Conservation (phyloP, 768 basidiomycete species). For the Lepiota subincarnata region DNA sequence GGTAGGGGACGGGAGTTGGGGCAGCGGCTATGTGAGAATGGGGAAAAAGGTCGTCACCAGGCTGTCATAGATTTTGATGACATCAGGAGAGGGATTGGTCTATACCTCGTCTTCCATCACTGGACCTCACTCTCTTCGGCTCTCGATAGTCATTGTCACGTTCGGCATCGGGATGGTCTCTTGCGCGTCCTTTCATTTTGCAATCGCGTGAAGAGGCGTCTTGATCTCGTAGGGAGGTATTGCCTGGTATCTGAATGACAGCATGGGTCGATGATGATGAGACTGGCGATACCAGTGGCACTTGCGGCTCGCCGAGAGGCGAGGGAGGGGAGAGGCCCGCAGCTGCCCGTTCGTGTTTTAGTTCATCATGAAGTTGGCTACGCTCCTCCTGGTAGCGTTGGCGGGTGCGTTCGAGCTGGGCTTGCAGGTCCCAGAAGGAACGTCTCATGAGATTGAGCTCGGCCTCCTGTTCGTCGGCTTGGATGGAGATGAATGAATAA, state of each 20-base stretch:
- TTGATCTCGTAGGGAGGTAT: background rate
- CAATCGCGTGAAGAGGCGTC: constrained; percentile 16
- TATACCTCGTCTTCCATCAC: background rate
- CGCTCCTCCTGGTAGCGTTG: constrained; percentile 8
- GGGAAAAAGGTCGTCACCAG: background rate
- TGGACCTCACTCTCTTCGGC: constrained; percentile 2
- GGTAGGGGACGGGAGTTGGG: background rate
- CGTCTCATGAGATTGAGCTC: constrained; percentile 1
- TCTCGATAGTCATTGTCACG: constrained; percentile 52
- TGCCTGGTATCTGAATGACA: background rate
- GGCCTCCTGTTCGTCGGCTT: constrained; percentile 1
- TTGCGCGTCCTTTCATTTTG: constrained; percentile 24
- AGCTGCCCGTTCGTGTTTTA: constrained; percentile 1
- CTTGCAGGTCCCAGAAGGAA: constrained; percentile 2
- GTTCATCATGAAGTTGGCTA: background rate
- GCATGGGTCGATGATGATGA: background rate
- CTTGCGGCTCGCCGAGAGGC: background rate
- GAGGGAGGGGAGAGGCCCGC: constrained; percentile 2
- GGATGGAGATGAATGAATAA: too few relatives aligned
- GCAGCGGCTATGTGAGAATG: background rate
- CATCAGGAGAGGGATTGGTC: background rate
- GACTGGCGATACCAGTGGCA: background rate
- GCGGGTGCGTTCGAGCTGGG: background rate
- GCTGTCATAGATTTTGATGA: background rate
- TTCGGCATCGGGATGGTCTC: constrained; percentile 39